Percentiles rank a stretch among this genome's conserved stretches.
These are phyloP conservation scores for Paspalum notatum DNA, from an alignment of 176 grass and related monocot genomes.

Conservation along the genomic window DNA sequence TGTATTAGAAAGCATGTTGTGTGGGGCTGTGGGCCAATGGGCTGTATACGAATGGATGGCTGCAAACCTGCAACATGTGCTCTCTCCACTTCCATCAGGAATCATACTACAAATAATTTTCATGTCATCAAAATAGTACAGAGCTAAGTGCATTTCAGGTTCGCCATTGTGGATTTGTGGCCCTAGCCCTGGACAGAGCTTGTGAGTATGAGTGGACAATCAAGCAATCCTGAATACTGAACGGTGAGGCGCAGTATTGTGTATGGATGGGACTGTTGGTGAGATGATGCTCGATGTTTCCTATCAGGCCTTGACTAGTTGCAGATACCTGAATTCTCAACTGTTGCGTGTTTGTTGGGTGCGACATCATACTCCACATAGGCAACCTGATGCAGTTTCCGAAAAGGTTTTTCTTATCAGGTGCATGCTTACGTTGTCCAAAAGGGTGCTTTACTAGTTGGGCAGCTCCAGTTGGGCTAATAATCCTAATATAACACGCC, in stretches of 20 bases:
- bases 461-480: slow-evolving; percentile 20
- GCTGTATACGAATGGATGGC: background rate
- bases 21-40: background rate
- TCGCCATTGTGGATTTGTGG: background rate
- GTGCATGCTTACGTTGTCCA: slow-evolving; percentile 43
- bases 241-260: slow-evolving; percentile 33
- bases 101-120: slow-evolving; percentile 20
- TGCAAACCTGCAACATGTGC: slow-evolving; percentile 35
- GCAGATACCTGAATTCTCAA: slow-evolving; percentile 13
- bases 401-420: background rate
- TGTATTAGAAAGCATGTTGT: slow-evolving; percentile 20
- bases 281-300: background rate
- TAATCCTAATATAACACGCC: slow-evolving; percentile 7
- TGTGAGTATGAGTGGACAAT: slow-evolving; percentile 7
- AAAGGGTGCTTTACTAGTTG: background rate
- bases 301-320: background rate
- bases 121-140: slow-evolving; percentile 19
- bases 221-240: background rate
- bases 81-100: slow-evolving; percentile 41
- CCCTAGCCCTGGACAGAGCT: background rate
- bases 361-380: slow-evolving; percentile 50
- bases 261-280: slow-evolving; percentile 16
- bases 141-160: background rate
- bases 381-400: slow-evolving; percentile 8
- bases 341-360: slow-evolving; percentile 9